Evolutionary conservation across 2,329 filamentous ascomycete species (phyloP).

Genomic region (Fusarium ambrosium): DNA sequence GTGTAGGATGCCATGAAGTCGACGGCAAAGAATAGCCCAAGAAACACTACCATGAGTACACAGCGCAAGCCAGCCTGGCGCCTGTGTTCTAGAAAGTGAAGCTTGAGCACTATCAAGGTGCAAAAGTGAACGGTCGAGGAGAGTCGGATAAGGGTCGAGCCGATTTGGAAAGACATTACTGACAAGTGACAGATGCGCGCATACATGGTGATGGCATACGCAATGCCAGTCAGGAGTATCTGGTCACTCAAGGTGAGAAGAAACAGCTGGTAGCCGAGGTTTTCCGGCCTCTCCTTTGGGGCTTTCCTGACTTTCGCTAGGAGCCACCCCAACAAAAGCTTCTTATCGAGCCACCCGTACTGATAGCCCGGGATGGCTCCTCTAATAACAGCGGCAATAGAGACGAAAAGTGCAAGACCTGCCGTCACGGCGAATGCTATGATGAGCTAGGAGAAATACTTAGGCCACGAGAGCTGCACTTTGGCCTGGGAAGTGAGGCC

Average conservation of each 20-base stretch:
- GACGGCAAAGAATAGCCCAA: slow-evolving; percentile 14
- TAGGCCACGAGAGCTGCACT: too few species aligned
- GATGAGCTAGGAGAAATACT: neutral
- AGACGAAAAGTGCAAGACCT: slow-evolving; percentile 16
- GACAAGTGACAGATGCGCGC: slow-evolving; percentile 19
- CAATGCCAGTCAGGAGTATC: slow-evolving; percentile 23
- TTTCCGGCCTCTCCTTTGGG: slow-evolving; percentile 17
- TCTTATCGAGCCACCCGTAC: slow-evolving; percentile 29
- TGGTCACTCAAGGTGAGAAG: slow-evolving; percentile 34
- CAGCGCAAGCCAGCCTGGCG: slow-evolving; percentile 17
- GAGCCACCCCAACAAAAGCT: slow-evolving; percentile 12
- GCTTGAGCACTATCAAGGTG: slow-evolving; percentile 27
- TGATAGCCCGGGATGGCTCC: slow-evolving; percentile 24
- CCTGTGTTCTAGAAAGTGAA: slow-evolving; percentile 25
- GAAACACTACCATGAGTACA: slow-evolving; percentile 26
- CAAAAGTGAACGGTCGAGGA: slow-evolving; percentile 18
- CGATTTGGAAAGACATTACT: slow-evolving; percentile 18
- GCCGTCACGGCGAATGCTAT: slow-evolving; percentile 24
- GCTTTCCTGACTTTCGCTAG: neutral
- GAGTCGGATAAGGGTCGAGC: slow-evolving; percentile 9
- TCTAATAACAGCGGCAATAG: slow-evolving; percentile 18
- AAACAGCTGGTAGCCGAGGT: slow-evolving; percentile 31
- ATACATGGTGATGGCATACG: slow-evolving; percentile 33
- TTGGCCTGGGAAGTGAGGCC: neutral
- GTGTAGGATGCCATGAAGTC: slow-evolving; percentile 15